These are phyloP conservation scores for Xerocomellus chrysenteron DNA, from an alignment of 768 basidiomycete genomes.

Conservation along the genomic window DNA sequence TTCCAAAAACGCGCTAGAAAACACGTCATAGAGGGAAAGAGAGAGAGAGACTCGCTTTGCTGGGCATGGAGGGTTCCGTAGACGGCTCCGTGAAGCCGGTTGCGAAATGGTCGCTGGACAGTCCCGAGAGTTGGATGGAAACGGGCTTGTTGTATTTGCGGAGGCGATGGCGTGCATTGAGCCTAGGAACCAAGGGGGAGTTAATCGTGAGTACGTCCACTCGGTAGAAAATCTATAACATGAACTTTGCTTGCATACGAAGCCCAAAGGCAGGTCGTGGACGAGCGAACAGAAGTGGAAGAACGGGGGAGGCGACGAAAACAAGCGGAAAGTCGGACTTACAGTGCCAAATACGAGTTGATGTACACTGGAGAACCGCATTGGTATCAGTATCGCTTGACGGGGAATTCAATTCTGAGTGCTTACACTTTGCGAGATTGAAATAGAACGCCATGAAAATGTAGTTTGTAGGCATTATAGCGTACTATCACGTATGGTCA, in stretches of 20 bases:
- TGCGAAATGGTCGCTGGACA: conserved; percentile 21
- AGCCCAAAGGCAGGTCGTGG: no score
- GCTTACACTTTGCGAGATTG: conserved; percentile 51
- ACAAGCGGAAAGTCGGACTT: conserved; percentile 1
- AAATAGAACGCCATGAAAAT: conserved; percentile 57
- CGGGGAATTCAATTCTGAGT: not conserved
- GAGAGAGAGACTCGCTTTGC: conserved; percentile 1
- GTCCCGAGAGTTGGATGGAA: conserved; percentile 45
- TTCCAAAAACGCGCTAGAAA: not conserved
- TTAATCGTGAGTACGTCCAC: not conserved
- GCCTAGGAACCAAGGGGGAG: conserved; percentile 20
- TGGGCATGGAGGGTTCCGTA: not conserved
- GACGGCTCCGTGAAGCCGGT: not conserved
- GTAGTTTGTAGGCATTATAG: conserved; percentile 54
- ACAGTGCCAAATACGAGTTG: conserved; percentile 55
- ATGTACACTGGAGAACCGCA: conserved; percentile 43
- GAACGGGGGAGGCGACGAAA: no score
- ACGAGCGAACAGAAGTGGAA: not conserved
- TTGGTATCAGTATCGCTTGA: not conserved
- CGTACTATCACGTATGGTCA: conserved; percentile 32
- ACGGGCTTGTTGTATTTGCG: conserved; percentile 36
- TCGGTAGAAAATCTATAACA: not conserved
- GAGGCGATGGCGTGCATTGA: conserved; percentile 47
- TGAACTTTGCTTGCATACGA: no score
- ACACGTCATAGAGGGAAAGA: no score